Evolutionary conservation across 2,329 filamentous ascomycete genomes (phyloP).

Genomic region (Aspergillus sp.): DNA sequence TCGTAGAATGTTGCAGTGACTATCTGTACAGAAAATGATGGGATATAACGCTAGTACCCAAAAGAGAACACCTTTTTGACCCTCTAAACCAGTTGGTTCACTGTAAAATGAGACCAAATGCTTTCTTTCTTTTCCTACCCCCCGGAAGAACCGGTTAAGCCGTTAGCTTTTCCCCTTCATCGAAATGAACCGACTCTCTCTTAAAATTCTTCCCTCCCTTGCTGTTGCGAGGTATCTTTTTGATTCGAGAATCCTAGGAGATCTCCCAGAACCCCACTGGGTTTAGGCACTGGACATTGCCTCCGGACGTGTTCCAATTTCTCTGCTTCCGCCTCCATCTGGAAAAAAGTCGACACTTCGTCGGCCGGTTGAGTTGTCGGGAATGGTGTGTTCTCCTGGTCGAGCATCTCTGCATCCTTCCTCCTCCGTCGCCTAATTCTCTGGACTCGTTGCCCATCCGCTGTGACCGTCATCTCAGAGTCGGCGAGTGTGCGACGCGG

Average conservation of each 20-base stretch:
- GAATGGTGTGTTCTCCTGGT: conserved; percentile 8
- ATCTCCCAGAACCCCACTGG: conserved; percentile 67
- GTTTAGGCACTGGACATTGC: conserved; percentile 91
- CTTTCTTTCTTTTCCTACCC: too few species aligned
- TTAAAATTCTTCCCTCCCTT: background rate
- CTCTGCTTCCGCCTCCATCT: conserved; percentile 36
- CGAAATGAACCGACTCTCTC: too few species aligned
- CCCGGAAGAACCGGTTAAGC: too few species aligned
- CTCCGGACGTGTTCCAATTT: conserved; percentile 45
- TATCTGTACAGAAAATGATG: background rate
- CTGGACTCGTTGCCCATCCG: conserved; percentile 38
- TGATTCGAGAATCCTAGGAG: conserved; percentile 61
- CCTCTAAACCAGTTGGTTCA: background rate
- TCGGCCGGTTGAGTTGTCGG: conserved; percentile 18
- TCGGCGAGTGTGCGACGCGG: conserved; percentile 70
- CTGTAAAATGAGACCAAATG: too few species aligned
- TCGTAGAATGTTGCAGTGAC: background rate
- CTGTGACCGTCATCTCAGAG: conserved; percentile 42
- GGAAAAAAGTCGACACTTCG: conserved; percentile 38
- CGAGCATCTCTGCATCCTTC: conserved; percentile 20
- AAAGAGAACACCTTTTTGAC: background rate
- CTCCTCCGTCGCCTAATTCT: conserved; percentile 31
- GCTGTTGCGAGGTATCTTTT: conserved; percentile 12
- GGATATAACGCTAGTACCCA: conserved; percentile 1
- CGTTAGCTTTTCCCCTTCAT: background rate